A percentile compares a stretch with the other conserved stretches of the same genome.
phyloP scores from a whole-genome alignment of 805 yeast species.

The Kuraishia cidri region DNA sequence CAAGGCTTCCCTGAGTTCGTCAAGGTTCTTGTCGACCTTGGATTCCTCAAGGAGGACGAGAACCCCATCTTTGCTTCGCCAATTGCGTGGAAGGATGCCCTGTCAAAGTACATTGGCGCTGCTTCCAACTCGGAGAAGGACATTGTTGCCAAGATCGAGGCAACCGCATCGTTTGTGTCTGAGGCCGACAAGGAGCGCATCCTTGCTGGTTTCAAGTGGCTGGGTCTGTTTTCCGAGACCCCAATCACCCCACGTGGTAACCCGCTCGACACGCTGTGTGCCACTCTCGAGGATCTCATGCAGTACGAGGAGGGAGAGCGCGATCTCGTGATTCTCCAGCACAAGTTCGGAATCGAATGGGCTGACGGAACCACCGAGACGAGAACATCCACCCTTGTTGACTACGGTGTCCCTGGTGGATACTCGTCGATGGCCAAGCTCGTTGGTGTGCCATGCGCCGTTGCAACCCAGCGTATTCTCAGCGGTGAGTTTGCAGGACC shows the following conservation, averaged over 20 bases:
- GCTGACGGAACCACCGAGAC: conserved; percentile 85
- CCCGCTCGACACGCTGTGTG: conserved; percentile 94
- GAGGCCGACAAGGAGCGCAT: conserved; percentile 82
- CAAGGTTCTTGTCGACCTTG: conserved; percentile 90
- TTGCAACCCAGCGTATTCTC: conserved; percentile 81
- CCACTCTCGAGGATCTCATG: conserved; percentile 91
- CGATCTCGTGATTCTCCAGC: conserved; percentile 92
- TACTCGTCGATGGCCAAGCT: conserved; percentile 98
- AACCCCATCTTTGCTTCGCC: conserved; percentile 45
- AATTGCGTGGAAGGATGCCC: conserved; percentile 83
- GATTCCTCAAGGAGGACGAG: conserved; percentile 77
- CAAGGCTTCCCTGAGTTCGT: conserved; percentile 99
- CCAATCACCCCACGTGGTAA: conserved; percentile 82
- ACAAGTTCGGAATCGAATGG: conserved; percentile 96
- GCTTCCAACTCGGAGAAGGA: conserved; percentile 62
- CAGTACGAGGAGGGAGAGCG: conserved; percentile 94
- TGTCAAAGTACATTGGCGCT: conserved; percentile 69
- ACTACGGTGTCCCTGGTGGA: conserved; percentile 86
- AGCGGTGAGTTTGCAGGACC: conserved; percentile 70
- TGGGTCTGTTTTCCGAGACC: conserved; percentile 79
- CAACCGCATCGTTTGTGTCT: conserved; percentile 73
- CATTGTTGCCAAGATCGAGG: conserved; percentile 64
- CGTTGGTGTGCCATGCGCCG: conserved; percentile 98
- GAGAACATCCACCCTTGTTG: conserved; percentile 93
- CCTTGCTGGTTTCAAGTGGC: conserved; percentile 85